Evolutionary conservation across 257 asterid species (phyloP), one percentile per base, ranked within the genome.

Genomic region (Gynochthodes officinalis): DNA sequence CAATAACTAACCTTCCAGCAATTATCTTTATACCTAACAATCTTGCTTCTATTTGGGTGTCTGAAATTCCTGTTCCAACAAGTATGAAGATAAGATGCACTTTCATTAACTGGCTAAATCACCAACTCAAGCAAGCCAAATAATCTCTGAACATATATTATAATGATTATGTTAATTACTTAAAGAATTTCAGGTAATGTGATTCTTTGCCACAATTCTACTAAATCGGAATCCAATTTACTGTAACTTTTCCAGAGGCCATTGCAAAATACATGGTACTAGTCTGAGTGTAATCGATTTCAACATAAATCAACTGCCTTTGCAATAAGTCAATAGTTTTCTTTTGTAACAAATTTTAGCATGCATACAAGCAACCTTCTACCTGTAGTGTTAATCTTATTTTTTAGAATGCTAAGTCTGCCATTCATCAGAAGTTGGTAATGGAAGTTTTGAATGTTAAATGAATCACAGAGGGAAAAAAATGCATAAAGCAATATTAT

Each of bases 21-120:
- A 84, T 61, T 74, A 93, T 82, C 68, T 78, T 90, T 78, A 93
- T 90, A 66, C 97, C 97, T 57, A 82, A 79, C 69, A 93, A 80
- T 75, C 87, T 85, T 73, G 87, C 76, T 83, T 91, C 92, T 23
- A 82, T 59, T 71, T 75, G 92, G 59, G 81, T 37, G 64, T 78
- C 79, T 64, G 91, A 82, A 76, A 67, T 52, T 52, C 81, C 96
- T 89, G 89, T 25, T 32, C 61, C 62, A 67, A 19, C 19, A 68
- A n/a, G 62, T 48, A 59, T 37, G 49, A 61, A 72, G 52, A 68
- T 27, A 15, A 18, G 11, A 68, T 25, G 32, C 13, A 37, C 28
- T 13, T 9, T 9, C n/a, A n/a, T 35, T 16, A 69, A n/a, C 25
- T n/a, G 49, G 28, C 19, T 18, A 63, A 40, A 21, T n/a, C 44